phyloP scores from a whole-genome alignment of 106 monocot genomes.

The Acorus gramineus region DNA sequence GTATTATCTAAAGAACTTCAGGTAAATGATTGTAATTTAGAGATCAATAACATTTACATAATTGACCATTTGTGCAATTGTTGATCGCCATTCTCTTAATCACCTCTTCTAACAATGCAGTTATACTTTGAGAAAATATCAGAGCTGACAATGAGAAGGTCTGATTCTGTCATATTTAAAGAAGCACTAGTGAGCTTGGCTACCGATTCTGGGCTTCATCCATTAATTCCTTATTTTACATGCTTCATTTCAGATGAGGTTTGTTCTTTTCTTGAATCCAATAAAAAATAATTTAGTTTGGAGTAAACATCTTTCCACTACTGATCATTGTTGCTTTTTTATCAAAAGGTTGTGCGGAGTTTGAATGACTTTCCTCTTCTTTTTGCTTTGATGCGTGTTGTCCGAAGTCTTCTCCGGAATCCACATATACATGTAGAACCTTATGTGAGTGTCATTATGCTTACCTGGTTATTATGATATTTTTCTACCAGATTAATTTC shows the following conservation, averaged over 20 bases:
- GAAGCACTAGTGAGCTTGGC: slow-evolving; percentile 81
- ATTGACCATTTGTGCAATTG: not conserved
- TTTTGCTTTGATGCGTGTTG: slow-evolving; percentile 89
- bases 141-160: slow-evolving; percentile 54
- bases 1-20: slow-evolving; percentile 96
- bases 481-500: too few relatives aligned
- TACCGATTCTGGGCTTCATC: slow-evolving; percentile 91
- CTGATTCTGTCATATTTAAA: slow-evolving; percentile 66
- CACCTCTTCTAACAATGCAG: slow-evolving; percentile 27
- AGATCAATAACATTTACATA: too few relatives aligned
- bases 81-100: not conserved
- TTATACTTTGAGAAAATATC: slow-evolving; percentile 96
- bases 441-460: slow-evolving; percentile 54
- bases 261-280: not conserved
- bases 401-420: slow-evolving; percentile 83
- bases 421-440: slow-evolving; percentile 93
- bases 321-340: not conserved
- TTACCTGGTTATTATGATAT: too few relatives aligned
- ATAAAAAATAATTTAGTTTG: not conserved
- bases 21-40: slow-evolving; percentile 19
- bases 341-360: slow-evolving; percentile 54
- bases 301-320: too few relatives aligned
- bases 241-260: slow-evolving; percentile 97
- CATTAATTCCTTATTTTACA: slow-evolving; percentile 91
- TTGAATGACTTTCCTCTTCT: slow-evolving; percentile 67